Conservation (phyloP, 1,284 basidiomycete genomes). For the Trametes sp. region DNA sequence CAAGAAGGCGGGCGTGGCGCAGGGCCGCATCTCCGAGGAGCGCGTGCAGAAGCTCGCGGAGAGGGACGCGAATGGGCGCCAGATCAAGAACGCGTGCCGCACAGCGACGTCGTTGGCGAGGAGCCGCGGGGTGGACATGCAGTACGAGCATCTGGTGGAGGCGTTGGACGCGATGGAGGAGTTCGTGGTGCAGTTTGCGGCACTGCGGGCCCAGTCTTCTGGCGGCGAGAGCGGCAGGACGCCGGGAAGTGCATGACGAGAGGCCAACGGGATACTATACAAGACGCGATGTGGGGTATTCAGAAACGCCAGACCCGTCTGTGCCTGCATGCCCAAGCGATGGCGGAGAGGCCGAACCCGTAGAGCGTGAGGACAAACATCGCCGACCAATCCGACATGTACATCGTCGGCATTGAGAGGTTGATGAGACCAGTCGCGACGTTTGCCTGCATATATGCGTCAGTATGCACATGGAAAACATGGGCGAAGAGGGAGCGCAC, state of each 20-base stretch:
- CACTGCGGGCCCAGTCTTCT: neutral
- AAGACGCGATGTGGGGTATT: neutral
- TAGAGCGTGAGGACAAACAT: constrained; percentile 76
- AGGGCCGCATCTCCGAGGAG: constrained; percentile 42
- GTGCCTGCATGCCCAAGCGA: constrained; percentile 64
- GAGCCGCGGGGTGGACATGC: constrained; percentile 52
- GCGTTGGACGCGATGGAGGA: constrained; percentile 63
- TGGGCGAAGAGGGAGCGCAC: constrained; percentile 53
- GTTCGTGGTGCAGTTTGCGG: neutral
- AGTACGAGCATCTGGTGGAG: constrained; percentile 56
- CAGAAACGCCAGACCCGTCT: constrained; percentile 44
- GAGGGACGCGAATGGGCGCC: constrained; percentile 62
- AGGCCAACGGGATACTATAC: no score
- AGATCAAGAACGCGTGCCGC: constrained; percentile 69
- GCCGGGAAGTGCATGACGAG: neutral
- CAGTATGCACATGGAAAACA: neutral
- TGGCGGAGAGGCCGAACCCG: constrained; percentile 59
- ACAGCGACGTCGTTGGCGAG: constrained; percentile 65
- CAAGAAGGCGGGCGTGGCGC: constrained; percentile 15
- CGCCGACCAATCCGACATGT: constrained; percentile 63
- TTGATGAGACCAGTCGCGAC: constrained; percentile 89
- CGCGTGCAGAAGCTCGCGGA: constrained; percentile 53
- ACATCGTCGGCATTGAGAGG: constrained; percentile 85
- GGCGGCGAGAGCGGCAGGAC: no score
- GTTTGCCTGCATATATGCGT: constrained; percentile 70